Base-by-base conservation (phyloP, 768 basidiomycete genomes). In the Hebeloma cylindrosporum region DNA sequence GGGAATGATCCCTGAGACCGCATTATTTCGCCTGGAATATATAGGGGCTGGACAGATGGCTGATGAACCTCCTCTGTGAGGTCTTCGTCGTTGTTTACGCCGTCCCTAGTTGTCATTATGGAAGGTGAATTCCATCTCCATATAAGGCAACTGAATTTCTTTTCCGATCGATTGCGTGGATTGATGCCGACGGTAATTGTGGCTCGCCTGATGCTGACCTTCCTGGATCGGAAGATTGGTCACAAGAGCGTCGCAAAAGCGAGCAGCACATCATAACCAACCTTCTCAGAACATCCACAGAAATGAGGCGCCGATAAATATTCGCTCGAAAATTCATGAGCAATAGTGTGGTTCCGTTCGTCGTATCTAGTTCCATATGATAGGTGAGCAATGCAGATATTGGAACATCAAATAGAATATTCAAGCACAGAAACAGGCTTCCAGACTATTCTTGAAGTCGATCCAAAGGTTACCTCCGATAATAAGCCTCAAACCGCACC, bases 351-450 rank as follows among this genome's bases (percentile, higher is more conserved):
- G 18, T 64, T 64, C 13, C 47, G 47, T 5, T 28, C 52, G 21
- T 54, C 59, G 31, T 56, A 52, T 33, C 39, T 64, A n/a, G 51
- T 60, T 3, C 60, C 61, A 4, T 60, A 60, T 37, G 57, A 60
- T 38, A 53, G 57, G 56, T 59, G 14, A n/a, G 48, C n/a, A 7
- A 23, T 26, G 30, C 34, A 35, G 18, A 6, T 11, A 21, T 16
- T 26, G 42, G 5, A 5, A 20, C 5, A 8, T 11, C 22, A 16
- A n/a, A 23, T 11, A 31, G 28, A 8, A 10, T 23, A 32, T 28
- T 36, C 10, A 26, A 13, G 38, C 13, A 4, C 10, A 31, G 9
- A 27, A 14, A 18, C 55, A 58, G 9, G 40, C 59, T 25, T 48
- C 60, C 36, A 45, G 57, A 37, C 39, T 48, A 7, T 60, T 60